These are phyloP conservation scores for Tricholoma bakamatsutake DNA, from an alignment of 768 basidiomycete genomes.

Conservation along the genomic window DNA sequence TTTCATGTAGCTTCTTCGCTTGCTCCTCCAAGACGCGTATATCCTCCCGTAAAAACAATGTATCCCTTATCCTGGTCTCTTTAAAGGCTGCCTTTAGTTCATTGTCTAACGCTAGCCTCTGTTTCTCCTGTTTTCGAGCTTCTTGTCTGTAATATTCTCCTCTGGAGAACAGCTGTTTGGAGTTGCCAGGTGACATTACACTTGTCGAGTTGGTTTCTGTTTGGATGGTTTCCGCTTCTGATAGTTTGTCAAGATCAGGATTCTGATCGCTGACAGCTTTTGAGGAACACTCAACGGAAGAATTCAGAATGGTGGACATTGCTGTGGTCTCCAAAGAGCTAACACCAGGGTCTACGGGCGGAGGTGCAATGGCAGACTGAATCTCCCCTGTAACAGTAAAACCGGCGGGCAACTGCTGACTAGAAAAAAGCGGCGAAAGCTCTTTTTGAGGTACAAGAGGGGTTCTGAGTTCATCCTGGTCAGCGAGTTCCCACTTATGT, in stretches of 20 bases:
- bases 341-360: background rate
- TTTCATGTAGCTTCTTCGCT: slow-evolving; percentile 34
- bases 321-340: slow-evolving; percentile 3
- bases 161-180: slow-evolving; percentile 23
- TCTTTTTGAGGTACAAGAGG: slow-evolving; percentile 13
- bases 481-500: slow-evolving; percentile 11
- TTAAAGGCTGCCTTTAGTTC: slow-evolving; percentile 23
- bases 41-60: slow-evolving; percentile 32
- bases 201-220: slow-evolving; percentile 19
- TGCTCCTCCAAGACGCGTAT: slow-evolving; percentile 29
- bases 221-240: slow-evolving; percentile 10
- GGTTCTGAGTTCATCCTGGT: slow-evolving; percentile 16
- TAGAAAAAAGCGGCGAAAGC: slow-evolving; percentile 17
- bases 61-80: slow-evolving; percentile 30
- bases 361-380: background rate
- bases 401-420: slow-evolving; percentile 4
- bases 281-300: slow-evolving; percentile 18
- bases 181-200: slow-evolving; percentile 27
- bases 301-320: background rate
- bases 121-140: slow-evolving; percentile 33
- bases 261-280: slow-evolving; percentile 9
- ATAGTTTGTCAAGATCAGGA: slow-evolving; percentile 12
- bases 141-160: slow-evolving; percentile 34
- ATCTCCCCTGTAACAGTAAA: background rate
- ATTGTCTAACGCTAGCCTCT: slow-evolving; percentile 19